phyloP scores from a whole-genome alignment of 257 asterid genomes.

The Coffea eugenioides region DNA sequence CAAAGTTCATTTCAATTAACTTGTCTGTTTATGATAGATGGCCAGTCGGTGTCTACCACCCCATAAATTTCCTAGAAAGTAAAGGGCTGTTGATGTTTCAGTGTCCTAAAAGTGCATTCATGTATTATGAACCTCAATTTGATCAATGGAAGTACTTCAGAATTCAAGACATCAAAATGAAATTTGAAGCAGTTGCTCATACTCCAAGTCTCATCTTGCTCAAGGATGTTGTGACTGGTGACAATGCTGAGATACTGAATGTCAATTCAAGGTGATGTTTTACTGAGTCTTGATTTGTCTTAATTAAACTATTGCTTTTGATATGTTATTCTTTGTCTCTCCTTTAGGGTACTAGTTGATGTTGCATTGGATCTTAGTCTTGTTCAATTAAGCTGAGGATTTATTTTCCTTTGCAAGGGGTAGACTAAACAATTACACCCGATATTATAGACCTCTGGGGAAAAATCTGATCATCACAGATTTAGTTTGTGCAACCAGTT shows the following conservation, averaged over 20 bases:
- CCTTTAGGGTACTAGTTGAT: neutral
- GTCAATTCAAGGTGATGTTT: neutral
- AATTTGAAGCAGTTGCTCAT: conserved; percentile 15
- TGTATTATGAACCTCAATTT: neutral
- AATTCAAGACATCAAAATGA: neutral
- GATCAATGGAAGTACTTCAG: neutral
- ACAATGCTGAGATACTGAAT: neutral
- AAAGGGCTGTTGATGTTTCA: conserved; percentile 5
- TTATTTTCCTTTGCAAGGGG: too few relatives aligned
- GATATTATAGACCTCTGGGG: too few relatives aligned
- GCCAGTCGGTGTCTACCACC: neutral
- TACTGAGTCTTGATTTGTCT: neutral
- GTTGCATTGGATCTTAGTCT: neutral
- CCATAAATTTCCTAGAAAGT: neutral
- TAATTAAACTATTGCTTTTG: too few relatives aligned
- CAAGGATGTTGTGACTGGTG: neutral
- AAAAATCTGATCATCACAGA: too few relatives aligned
- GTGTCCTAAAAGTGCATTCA: neutral
- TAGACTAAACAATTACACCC: too few relatives aligned
- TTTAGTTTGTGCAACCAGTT: too few relatives aligned
- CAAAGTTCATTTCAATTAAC: too few relatives aligned
- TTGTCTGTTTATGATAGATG: neutral
- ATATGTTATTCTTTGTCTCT: neutral
- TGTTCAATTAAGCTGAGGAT: too few relatives aligned
- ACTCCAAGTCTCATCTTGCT: conserved; percentile 2